Evolutionary conservation across 2,329 filamentous ascomycete genomes (phyloP), one percentile per base, ranked within the genome.

Genomic region (Cytospora schulzeri): DNA sequence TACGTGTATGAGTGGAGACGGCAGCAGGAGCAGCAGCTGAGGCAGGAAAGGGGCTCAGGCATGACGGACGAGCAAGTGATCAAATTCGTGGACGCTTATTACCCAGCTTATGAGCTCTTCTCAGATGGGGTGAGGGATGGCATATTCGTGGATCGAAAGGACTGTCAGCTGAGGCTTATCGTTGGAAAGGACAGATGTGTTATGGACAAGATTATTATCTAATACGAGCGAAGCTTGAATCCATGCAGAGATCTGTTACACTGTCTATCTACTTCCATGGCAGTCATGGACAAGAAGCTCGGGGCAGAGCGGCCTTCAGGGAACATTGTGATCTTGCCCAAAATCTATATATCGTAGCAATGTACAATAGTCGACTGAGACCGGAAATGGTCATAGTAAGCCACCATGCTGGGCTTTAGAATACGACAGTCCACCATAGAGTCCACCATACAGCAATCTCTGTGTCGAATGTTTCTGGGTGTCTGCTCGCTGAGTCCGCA

Each of bases 1-100:
- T 93, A 88, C 72, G 93, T 96, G 60, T 97, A 97, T 71, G 85
- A 84, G 67, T 97, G 93, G 93, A 86, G 93, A 17, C 79, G 88
- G 70, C 82, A 97, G 77, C 92, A 96, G 77, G 93, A 97, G 77
- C 83, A 84, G 56, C 84, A 84, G 65, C 80, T 97, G 70, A 85
- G 90, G 28, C 79, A 79, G 9, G 77, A 82, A 26, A 90, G 85
- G 68, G 92, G 91, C 11, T 83, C 82, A 0, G 93, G 92, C 33
- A 97, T 97, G 93, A 90, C 86, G 1, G 88, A 91, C 69, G 89
- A 92, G 63, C 85, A 94, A 74, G 91, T 97, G 52, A 81, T 86
- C 63, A 80, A 83, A 55, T 97, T 97, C 75, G 91, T 87, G 33
- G 83, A 87, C 67, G 84, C 81, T 1, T 87, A 91, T 75, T 91